Percentiles rank a stretch among this genome's conserved stretches.
These are phyloP conservation scores for Globisporangium ultimum DNA, from an alignment of 352 stramenopile genomes.

Conservation along the genomic window DNA sequence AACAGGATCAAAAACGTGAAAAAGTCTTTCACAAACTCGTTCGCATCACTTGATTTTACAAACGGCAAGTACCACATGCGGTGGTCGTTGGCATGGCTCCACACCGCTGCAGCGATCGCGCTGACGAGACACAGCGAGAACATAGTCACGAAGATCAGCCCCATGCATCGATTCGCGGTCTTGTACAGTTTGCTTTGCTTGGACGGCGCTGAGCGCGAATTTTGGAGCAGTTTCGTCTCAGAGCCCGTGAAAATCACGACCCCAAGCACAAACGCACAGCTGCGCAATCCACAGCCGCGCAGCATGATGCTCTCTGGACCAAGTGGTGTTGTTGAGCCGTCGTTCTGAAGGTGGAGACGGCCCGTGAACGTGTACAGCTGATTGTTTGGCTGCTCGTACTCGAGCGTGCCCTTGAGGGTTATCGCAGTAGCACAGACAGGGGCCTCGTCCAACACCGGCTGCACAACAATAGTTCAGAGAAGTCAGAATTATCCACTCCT, in stretches of 20 bases:
- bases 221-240: slow-evolving; percentile 88
- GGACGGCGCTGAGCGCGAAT: slow-evolving; percentile 61
- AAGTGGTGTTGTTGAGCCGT: slow-evolving; percentile 22
- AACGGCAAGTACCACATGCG: slow-evolving; percentile 55
- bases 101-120: slow-evolving; percentile 30
- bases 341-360: slow-evolving; percentile 33
- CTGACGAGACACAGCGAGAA: slow-evolving; percentile 56
- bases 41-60: slow-evolving; percentile 23
- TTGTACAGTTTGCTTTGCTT: slow-evolving; percentile 84
- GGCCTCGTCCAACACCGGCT: slow-evolving; percentile 24
- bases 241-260: slow-evolving; percentile 91
- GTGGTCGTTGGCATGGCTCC: slow-evolving; percentile 30
- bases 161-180: slow-evolving; percentile 79
- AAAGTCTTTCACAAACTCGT: slow-evolving; percentile 64
- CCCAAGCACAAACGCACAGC: slow-evolving; percentile 93
- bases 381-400: slow-evolving; percentile 83
- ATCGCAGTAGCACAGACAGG: slow-evolving; percentile 24
- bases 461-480: neutral
- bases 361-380: slow-evolving; percentile 76
- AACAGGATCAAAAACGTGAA: slow-evolving; percentile 93
- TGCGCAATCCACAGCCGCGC: slow-evolving; percentile 90
- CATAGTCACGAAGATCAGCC: slow-evolving; percentile 71
- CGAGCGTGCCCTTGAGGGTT: slow-evolving; percentile 34
- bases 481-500: slow-evolving; percentile 1
- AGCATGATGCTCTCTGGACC: slow-evolving; percentile 90